Evolutionary conservation across 73 alveolate species (phyloP).

Genomic region (Tetrahymena borealis): DNA sequence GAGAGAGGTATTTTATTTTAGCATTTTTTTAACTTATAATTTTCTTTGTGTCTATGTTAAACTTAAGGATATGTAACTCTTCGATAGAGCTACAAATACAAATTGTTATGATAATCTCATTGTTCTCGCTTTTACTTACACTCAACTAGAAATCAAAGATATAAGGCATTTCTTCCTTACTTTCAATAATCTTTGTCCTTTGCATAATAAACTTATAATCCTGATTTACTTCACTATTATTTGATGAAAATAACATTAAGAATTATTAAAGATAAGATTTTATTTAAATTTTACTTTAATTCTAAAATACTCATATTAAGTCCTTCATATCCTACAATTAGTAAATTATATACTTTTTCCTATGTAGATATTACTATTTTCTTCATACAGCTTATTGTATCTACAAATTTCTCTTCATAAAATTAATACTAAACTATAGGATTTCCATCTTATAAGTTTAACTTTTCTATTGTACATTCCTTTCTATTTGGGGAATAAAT

Average conservation of each 20-base stretch:
- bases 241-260: neutral
- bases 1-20: neutral
- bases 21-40: neutral
- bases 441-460: neutral
- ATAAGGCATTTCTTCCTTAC: neutral
- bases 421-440: neutral
- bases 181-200: neutral
- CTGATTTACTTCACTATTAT: neutral
- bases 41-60: neutral
- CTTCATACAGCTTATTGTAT: neutral
- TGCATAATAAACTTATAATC: neutral
- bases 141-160: neutral
- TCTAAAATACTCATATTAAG: neutral
- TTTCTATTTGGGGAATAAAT: neutral
- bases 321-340: neutral
- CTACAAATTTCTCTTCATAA: neutral
- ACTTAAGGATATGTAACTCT: neutral
- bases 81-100: neutral
- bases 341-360: neutral
- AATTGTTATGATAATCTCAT: neutral
- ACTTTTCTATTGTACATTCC: neutral
- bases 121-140: neutral
- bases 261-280: neutral
- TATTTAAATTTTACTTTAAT: neutral
- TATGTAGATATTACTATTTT: neutral